Conservation (phyloP, 257 asterid genomes). For the Lantana camara region DNA sequence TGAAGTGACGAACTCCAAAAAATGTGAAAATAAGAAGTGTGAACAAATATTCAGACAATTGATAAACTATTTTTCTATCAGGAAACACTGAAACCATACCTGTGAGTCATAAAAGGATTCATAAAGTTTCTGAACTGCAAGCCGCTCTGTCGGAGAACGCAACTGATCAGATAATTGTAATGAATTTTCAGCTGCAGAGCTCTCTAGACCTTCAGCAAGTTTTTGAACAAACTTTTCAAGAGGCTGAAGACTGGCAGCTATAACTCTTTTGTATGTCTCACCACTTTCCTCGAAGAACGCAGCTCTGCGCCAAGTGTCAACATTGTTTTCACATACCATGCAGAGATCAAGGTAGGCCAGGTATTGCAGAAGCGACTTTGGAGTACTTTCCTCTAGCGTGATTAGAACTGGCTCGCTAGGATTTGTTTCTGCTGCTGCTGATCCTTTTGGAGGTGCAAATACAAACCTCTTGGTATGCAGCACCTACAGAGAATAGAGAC, state of each 20-base stretch:
- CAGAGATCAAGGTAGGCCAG: conserved; percentile 94
- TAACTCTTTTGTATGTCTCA: conserved; percentile 81
- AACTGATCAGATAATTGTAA: conserved; percentile 73
- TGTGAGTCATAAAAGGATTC: conserved; percentile 74
- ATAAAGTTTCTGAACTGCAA: conserved; percentile 52
- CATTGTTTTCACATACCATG: conserved; percentile 87
- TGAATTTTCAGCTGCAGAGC: conserved; percentile 60
- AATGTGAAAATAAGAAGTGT: conserved; percentile 3
- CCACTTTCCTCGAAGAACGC: conserved; percentile 96
- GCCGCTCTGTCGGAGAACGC: conserved; percentile 62
- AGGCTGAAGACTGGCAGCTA: conserved; percentile 69
- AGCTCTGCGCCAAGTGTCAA: conserved; percentile 97
- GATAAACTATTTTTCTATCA: conserved; percentile 3
- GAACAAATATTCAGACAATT: not conserved
- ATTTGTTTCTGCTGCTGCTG: conserved; percentile 97
- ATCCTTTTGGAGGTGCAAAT: conserved; percentile 96
- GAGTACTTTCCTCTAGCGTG: conserved; percentile 79
- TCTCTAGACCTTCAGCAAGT: conserved; percentile 63
- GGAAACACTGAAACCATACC: conserved; percentile 46
- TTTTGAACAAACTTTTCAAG: conserved; percentile 66
- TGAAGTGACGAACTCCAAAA: not conserved
- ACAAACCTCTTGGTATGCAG: conserved; percentile 78
- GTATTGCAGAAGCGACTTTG: conserved; percentile 83
- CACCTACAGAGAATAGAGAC: conserved; percentile 53
- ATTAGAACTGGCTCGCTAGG: conserved; percentile 85